Evolutionary conservation across 1,284 basidiomycete genomes (phyloP), one percentile per base, ranked within the genome.

Genomic region (Cystobasidium pallidum): DNA sequence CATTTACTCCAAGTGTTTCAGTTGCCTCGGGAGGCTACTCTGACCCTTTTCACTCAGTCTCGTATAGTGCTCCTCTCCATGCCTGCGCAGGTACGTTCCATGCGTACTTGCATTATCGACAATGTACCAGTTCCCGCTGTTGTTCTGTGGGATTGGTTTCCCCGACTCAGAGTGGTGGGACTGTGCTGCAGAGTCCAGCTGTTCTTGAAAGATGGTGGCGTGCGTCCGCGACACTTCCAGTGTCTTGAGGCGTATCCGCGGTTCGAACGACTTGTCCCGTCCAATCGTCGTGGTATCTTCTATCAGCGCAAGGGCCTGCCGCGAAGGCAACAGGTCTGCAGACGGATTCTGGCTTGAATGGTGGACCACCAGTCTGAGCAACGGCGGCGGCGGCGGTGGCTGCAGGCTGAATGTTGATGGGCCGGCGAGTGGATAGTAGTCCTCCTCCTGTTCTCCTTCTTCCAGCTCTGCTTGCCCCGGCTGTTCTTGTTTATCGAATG

Each of bases 81-180:
- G 15, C 28, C 47, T 19, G 6, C 68, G 45, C n/a, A 71, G 30
- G 39, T 51, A 71, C 28, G 68, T 71, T 17, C 68, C 68, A 57
- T 71, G 61, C 2, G 68, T 71, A 21, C 47, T 54, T 63, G 68
- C 68, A 43, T 63, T 64, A 57, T 71, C 68, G 36, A 71, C 68
- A 34, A 71, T 55, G 45, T 19, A 63, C 68, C 68, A 71, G 7
- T 32, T 24, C 10, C 26, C 24, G 26, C 45, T 19, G 32, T 3
- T 57, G 24, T 45, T 7, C 13, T 7, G 36, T 39, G 36, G 13
- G 13, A 13, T 13, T 39, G 36, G 7, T 39, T 39, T 13, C 7
- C 6, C 36, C 24, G 39, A 36, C 0, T 32, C 19, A 7, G 19
- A 26, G 3, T 13, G 11, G 13, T 57, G 30, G 19, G 19, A 34